A percentile compares a stretch with the other conserved stretches of the same genome.
These are phyloP conservation scores for Fusarium acutatum DNA, from an alignment of 2,329 filamentous ascomycete genomes.

Conservation along the genomic window DNA sequence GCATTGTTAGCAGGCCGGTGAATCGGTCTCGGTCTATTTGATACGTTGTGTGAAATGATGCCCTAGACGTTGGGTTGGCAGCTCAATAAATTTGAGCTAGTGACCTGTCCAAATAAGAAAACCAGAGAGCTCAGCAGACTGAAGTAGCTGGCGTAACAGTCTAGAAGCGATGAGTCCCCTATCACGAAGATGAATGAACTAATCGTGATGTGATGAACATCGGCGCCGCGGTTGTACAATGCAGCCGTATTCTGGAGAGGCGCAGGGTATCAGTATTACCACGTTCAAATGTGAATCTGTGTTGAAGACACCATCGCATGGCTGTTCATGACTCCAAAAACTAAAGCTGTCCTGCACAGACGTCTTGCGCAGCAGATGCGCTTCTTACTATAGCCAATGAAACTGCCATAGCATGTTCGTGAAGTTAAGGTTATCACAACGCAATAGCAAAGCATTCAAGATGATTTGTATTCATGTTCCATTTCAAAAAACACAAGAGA, in stretches of 20 bases:
- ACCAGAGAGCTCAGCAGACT: fast-evolving
- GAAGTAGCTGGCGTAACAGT: fast-evolving
- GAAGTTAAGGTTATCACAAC: too few relatives aligned
- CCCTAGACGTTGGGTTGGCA: not conserved
- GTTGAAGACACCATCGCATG: fast-evolving
- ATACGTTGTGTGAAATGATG: too few relatives aligned
- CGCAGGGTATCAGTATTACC: not conserved
- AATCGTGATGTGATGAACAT: not conserved
- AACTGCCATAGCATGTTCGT: not conserved
- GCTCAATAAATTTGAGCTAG: not conserved
- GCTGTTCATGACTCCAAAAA: fast-evolving
- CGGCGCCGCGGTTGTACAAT: fast-evolving
- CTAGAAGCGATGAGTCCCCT: fast-evolving
- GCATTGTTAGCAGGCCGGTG: too few relatives aligned
- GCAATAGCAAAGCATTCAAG: not conserved
- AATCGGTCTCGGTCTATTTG: not conserved
- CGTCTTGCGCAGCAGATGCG: not conserved
- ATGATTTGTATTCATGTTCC: fast-evolving
- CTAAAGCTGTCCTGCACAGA: not conserved
- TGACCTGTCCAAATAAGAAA: fast-evolving
- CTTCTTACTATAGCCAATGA: not conserved
- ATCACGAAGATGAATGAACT: not conserved
- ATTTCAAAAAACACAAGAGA: fast-evolving
- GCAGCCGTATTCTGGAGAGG: too few relatives aligned
- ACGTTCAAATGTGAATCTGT: fast-evolving